These are phyloP conservation scores for Colletotrichum neosansevieriae DNA, from an alignment of 2,329 filamentous ascomycete genomes.

Conservation along the genomic window DNA sequence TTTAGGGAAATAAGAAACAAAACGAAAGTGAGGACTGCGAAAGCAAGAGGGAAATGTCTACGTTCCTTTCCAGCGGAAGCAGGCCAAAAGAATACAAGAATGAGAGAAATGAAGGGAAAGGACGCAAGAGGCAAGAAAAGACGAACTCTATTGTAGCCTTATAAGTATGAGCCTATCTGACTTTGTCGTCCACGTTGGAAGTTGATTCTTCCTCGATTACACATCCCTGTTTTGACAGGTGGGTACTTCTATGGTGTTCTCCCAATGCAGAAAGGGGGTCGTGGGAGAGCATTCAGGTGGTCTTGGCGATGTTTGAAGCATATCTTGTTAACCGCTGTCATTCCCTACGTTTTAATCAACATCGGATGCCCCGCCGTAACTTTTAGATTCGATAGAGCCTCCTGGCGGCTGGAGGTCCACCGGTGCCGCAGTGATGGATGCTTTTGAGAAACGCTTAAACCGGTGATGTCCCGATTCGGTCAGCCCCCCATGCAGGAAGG, in stretches of 20 bases:
- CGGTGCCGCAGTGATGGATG: not conserved
- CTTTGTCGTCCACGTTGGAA: slow-evolving; percentile 6
- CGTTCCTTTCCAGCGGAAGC: slow-evolving; percentile 13
- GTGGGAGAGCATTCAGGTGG: slow-evolving; percentile 5
- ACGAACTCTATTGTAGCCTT: not conserved
- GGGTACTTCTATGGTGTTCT: not conserved
- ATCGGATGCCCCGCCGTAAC: slow-evolving; percentile 12
- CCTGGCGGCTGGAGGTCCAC: slow-evolving; percentile 3
- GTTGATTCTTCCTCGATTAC: slow-evolving; percentile 2
- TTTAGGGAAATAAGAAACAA: not conserved
- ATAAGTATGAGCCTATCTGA: not conserved
- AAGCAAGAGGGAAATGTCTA: not conserved
- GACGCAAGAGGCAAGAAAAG: not conserved
- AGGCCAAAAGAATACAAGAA: not conserved
- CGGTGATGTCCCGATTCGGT: not conserved
- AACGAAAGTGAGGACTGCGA: slow-evolving; percentile 9
- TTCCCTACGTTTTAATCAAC: slow-evolving; percentile 17
- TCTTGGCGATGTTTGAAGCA: slow-evolving; percentile 23
- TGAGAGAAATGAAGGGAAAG: not conserved
- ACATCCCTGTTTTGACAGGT: slow-evolving; percentile 17
- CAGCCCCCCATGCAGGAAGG: not conserved
- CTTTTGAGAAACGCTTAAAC: not conserved
- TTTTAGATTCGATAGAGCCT: not conserved
- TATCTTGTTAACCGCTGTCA: slow-evolving; percentile 13
- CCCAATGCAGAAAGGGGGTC: not conserved